Evolutionary conservation across 192 early-diverging fungal species (phyloP).

Genomic region (Backusella australiensis): DNA sequence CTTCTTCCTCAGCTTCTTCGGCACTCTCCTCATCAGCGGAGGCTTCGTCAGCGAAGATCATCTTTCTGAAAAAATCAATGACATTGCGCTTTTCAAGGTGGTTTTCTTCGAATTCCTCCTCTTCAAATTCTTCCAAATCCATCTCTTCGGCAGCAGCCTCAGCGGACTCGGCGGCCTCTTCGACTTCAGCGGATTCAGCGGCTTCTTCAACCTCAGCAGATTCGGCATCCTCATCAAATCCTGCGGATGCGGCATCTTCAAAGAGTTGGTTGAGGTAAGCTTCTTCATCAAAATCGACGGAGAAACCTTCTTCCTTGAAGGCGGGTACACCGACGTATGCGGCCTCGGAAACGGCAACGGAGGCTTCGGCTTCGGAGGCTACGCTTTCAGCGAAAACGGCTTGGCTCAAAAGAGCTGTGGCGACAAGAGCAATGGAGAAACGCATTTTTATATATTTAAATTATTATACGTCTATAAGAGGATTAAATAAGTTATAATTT

Average conservation of each 20-base stretch:
- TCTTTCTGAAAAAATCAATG: neutral
- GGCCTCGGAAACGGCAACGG: too few relatives aligned
- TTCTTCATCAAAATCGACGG: neutral
- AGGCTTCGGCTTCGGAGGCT: neutral
- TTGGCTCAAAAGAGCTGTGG: slow-evolving; percentile 5
- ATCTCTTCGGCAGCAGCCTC: neutral
- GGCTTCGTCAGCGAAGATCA: neutral
- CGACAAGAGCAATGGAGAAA: slow-evolving; percentile 18
- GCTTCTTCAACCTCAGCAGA: neutral
- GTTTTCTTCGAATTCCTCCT: neutral
- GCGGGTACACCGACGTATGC: too few relatives aligned
- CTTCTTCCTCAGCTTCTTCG: neutral
- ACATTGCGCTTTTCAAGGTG: neutral
- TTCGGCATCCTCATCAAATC: neutral
- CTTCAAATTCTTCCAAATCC: neutral
- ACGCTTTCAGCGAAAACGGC: slow-evolving; percentile 4
- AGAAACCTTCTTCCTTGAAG: neutral
- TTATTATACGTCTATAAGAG: neutral
- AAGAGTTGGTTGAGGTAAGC: neutral
- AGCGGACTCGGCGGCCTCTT: neutral
- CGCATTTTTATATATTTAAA: slow-evolving; percentile 6
- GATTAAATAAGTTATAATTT: neutral
- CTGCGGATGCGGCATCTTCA: neutral
- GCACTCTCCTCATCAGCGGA: neutral
- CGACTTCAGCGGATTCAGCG: neutral